Base-by-base conservation (phyloP, 2,329 filamentous ascomycete genomes). In the Fusarium acutatum region DNA sequence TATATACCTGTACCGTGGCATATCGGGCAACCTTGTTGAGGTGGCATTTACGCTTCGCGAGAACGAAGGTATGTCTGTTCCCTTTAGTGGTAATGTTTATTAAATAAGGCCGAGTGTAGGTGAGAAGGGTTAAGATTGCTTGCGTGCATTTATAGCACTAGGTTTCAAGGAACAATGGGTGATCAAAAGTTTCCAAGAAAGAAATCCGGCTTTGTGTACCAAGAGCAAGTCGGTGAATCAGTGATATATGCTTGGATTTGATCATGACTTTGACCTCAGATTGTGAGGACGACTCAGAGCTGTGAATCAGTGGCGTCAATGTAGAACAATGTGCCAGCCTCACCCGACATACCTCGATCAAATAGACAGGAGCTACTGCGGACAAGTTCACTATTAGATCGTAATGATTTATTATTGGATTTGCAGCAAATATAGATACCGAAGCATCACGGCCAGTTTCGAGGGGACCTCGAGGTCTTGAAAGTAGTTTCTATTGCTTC, bases 381-480 rank as follows among this genome's bases (percentile, higher is more conserved):
- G 26, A n/a, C 26, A 30, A 4, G 6, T 28, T 54, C 52, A 30
- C 26, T 22, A 26, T 40, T 15, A 22, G 15, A n/a, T 24, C 52
- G 4, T 11, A 30, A 30, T 18, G 8, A 5, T 4, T 5, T 24
- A n/a, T 30, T 7, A 20, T 22, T 40, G 15, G 18, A 18, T n/a
- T 12, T 8, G 7, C 18, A 20, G 2, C 4, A 26, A 6, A 10
- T 35, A 7, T 26, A 3, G 8, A 24, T 20, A 20, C 17, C 3
- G 5, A 20, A 20, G 4, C 34, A 6, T 11, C 9, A 15, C 8
- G 6, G 9, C n/a, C 2, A 26, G 13, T 24, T 20, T 7, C 2
- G 20, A 6, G 6, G 9, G 14, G 17, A 34, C 12, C 17, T 50
- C 12, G 2, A 50, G 15, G 22, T 7, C 8, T 10, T 32, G 4